Evolutionary conservation across 192 early-diverging fungal species (phyloP), one percentile per base, ranked within the genome.

Genomic region (Geranomyces variabilis): DNA sequence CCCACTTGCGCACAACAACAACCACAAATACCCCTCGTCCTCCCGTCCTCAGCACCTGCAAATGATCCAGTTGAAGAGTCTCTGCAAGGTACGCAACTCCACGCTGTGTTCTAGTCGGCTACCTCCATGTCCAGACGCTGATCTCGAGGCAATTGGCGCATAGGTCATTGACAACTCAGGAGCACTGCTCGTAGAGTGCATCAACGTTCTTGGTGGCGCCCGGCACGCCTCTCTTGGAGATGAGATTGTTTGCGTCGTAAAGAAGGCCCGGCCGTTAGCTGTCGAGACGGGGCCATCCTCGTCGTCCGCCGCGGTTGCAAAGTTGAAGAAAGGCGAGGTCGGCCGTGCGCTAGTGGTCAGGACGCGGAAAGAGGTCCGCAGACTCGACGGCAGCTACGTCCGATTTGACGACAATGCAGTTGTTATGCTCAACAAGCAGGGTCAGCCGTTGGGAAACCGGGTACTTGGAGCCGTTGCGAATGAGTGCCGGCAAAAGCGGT

Each of bases 81-180:
- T 78, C n/a, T 41, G 55, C 14, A 78, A 74, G 63, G 77, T 78
- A 14, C 21, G 61, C 58, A 7, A 26, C 7, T 60, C 58, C 21
- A 8, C 29, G 17, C 28, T 33, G 7, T 17, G 22, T 29, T 26
- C 17, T 29, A 6, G 7, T 63, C 41, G 1, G 0, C 45, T 3
- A 51, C 24, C 28, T 30, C 34, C 17, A 7, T 41, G 29, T 36
- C 13, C 63, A 93, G n/a, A n/a, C n/a, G n/a, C n/a, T n/a, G n/a
- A n/a, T n/a, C n/a, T n/a, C n/a, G n/a, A n/a, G n/a, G n/a, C n/a
- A n/a, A n/a, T n/a, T n/a, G n/a, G n/a, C n/a, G n/a, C n/a, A n/a
- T n/a, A n/a, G 78, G 94, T 96, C 59, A 97, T 99, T 79, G 96
- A 99, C 87, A 99, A 99, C 86, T 93, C 93, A 33, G 95, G 96